Conservation (phyloP, 176 grass and related monocot genomes). For the Miscanthus lutarioriparius region DNA sequence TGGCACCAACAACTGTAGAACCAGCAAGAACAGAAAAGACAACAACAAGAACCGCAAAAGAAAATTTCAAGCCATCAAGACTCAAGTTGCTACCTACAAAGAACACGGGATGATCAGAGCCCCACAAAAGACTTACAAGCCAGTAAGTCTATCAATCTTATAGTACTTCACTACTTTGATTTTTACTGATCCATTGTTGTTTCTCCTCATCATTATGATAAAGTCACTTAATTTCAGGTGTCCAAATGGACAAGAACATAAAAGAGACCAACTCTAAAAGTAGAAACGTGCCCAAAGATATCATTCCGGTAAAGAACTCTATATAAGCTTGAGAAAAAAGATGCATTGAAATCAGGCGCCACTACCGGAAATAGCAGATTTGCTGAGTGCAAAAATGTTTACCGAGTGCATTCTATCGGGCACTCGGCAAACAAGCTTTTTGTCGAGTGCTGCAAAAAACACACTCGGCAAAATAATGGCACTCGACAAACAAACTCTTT, state of each 20-base stretch:
- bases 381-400: no score
- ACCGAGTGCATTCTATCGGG: no score
- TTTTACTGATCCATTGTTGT: neutral
- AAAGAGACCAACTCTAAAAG: no score
- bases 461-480: no score
- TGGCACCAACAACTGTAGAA: neutral
- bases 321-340: conserved; percentile 12
- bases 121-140: conserved; percentile 16
- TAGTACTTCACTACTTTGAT: neutral
- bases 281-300: neutral
- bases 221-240: conserved; percentile 36
- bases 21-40: conserved; percentile 33
- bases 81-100: neutral
- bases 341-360: conserved; percentile 8
- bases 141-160: conserved; percentile 27
- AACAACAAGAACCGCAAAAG: conserved; percentile 30
- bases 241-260: no score
- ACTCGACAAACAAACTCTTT: no score
- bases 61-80: conserved; percentile 23
- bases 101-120: neutral
- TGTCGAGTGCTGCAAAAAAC: no score
- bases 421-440: no score
- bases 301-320: conserved; percentile 19
- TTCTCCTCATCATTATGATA: conserved; percentile 28
- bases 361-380: no score